Percentiles rank a stretch among this genome's conserved stretches.
Conservation (phyloP, 768 basidiomycete genomes). For the Phylloporus rhodoxanthus region DNA sequence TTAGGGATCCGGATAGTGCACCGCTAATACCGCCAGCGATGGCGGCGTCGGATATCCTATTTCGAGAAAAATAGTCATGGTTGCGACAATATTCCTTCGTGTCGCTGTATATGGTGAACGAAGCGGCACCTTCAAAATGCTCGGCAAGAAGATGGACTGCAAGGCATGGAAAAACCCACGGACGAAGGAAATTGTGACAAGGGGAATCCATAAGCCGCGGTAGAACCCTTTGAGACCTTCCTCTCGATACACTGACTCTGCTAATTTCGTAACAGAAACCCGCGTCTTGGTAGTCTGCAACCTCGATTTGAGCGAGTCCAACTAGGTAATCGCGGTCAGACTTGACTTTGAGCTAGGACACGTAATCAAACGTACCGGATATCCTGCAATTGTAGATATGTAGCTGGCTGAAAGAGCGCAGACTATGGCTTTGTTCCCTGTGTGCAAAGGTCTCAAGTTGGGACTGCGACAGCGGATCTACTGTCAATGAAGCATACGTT, state of each 20-base stretch:
- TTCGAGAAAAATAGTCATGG: slow-evolving; percentile 51
- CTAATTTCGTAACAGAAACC: slow-evolving; percentile 67
- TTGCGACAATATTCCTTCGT: slow-evolving; percentile 71
- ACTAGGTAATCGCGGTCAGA: slow-evolving; percentile 34
- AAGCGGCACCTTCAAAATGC: slow-evolving; percentile 62
- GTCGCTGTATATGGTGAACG: slow-evolving; percentile 84
- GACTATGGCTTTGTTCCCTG: slow-evolving; percentile 83
- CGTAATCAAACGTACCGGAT: slow-evolving; percentile 48
- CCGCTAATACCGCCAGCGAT: slow-evolving; percentile 78
- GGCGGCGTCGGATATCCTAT: slow-evolving; percentile 64
- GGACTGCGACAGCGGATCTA: not conserved
- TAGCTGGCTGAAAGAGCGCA: slow-evolving; percentile 89
- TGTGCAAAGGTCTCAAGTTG: slow-evolving; percentile 5
- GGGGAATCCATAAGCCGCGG: slow-evolving; percentile 85
- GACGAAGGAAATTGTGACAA: slow-evolving; percentile 94
- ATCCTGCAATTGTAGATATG: slow-evolving; percentile 88
- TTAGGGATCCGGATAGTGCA: slow-evolving; percentile 81
- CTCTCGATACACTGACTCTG: slow-evolving; percentile 69
- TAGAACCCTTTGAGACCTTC: slow-evolving; percentile 89
- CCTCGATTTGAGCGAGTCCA: slow-evolving; percentile 93
- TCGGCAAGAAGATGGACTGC: slow-evolving; percentile 3
- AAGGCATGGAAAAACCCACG: slow-evolving; percentile 50
- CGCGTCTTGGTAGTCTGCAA: slow-evolving; percentile 78
- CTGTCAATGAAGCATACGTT: slow-evolving; percentile 42
- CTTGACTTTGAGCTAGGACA: not conserved